Conservation (phyloP, 345 rosid species). For the Moricandia arvensis region DNA sequence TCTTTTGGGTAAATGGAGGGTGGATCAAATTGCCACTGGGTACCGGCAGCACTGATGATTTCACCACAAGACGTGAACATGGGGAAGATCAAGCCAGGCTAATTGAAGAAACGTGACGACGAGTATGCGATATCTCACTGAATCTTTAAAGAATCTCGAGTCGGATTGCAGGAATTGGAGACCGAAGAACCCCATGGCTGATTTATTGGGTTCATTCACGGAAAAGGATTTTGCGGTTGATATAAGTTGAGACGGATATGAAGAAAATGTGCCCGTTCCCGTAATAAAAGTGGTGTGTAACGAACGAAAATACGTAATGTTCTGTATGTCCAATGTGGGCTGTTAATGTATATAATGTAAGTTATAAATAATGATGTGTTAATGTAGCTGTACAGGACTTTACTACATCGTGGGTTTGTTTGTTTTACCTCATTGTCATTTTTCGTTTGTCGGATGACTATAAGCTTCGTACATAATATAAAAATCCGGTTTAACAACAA, state of each 20-base stretch:
- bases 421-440: not conserved
- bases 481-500: not conserved
- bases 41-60: conserved; percentile 63
- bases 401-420: not conserved
- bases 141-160: conserved; percentile 42
- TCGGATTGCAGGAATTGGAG: not conserved
- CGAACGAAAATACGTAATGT: not conserved
- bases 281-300: conserved; percentile 7
- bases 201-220: no score
- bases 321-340: not conserved
- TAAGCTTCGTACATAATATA: not conserved
- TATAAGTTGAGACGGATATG: no score
- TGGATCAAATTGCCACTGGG: conserved; percentile 55
- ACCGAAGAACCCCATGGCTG: no score
- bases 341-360: not conserved
- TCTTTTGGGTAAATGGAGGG: not conserved
- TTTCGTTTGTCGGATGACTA: not conserved
- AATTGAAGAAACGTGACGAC: conserved; percentile 24
- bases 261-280: conserved; percentile 40
- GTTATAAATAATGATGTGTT: not conserved
- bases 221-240: no score
- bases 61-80: conserved; percentile 66
- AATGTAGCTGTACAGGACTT: not conserved
- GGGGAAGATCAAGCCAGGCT: conserved; percentile 50
- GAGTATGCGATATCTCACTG: conserved; percentile 50